phyloP scores from a whole-genome alignment of 108 stramenopile genomes.

The Pseudonitzschia multiseries region DNA sequence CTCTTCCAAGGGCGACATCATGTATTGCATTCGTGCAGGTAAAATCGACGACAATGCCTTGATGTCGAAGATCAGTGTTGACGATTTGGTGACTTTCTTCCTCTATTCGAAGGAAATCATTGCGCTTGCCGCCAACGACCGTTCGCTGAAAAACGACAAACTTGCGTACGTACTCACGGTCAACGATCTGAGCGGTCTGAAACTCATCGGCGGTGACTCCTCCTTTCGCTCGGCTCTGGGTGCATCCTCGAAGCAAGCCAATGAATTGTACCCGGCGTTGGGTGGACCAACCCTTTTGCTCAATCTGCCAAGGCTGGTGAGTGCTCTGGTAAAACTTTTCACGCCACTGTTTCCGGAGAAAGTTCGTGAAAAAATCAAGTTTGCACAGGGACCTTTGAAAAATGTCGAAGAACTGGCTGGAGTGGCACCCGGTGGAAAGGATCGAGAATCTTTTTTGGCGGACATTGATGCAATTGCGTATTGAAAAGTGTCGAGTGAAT shows the following conservation, averaged over 20 bases:
- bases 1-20: constrained; percentile 49
- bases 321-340: constrained; percentile 72
- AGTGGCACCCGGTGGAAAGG: constrained; percentile 44
- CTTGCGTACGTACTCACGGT: constrained; percentile 59
- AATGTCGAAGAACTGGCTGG: constrained; percentile 54
- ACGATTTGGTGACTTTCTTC: constrained; percentile 74
- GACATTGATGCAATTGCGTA: constrained; percentile 62
- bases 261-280: constrained; percentile 60
- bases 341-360: constrained; percentile 76
- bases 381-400: constrained; percentile 65
- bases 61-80: constrained; percentile 63
- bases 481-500: not conserved
- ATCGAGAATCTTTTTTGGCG: constrained; percentile 48
- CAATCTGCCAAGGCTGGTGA: constrained; percentile 69
- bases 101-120: constrained; percentile 82
- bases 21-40: constrained; percentile 85
- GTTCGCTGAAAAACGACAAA: constrained; percentile 49
- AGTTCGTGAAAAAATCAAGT: constrained; percentile 61
- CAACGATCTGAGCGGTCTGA: constrained; percentile 72
- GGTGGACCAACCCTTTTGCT: constrained; percentile 72
- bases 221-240: constrained; percentile 65
- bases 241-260: constrained; percentile 62
- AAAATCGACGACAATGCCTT: constrained; percentile 70
- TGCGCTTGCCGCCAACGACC: constrained; percentile 57
- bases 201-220: constrained; percentile 60